Evolutionary conservation across 2,329 filamentous ascomycete species (phyloP), one percentile per base, ranked within the genome.

Genomic region (Scedosporium apiospermum): DNA sequence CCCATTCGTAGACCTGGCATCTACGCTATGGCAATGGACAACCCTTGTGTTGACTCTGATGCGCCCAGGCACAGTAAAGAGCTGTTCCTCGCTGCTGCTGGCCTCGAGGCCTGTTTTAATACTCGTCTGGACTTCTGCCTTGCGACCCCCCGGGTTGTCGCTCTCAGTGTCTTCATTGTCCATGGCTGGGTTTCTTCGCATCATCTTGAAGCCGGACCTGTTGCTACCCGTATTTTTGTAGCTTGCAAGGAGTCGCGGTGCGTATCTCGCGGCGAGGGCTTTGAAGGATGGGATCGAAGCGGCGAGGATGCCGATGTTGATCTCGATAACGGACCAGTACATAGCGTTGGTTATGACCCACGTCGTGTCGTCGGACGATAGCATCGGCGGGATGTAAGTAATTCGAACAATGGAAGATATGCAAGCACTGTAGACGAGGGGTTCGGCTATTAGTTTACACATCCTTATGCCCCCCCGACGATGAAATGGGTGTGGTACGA

Each of bases 341-440:
- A 79, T 78, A 57, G 78, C 73, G 34, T 70, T 70, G 42, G 72
- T 66, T 41, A 74, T 74, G 57, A 69, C 71, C 66, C 69, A 75
- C 16, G 72, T 75, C 6, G 70, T 64, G 64, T 75, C 73, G 10
- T 62, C 53, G 21, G 71, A 72, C 18, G 66, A 69, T 49, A 79
- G 72, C 72, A 79, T 78, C 42, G 69, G 62, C 3, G 76, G 77
- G 63, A 80, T 74, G 46, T 74, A 78, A 26, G 75, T 77, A 61
- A 79, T 77, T 62, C 78, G 75, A 51, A 80, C 73, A 62, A 79
- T 78, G 6, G 76, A 78, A 12, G 77, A 78, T 44, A 78, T 66
- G 63, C 77, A 79, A 51, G 77, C 76, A 64, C 77, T 78, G 57
- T 30, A 18, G n/a, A 6, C 6, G 5, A 5, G 1, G 30, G 1